Evolutionary conservation across 148 eudicot genomes (phyloP).

Genomic region (Amaranthus palmeri): DNA sequence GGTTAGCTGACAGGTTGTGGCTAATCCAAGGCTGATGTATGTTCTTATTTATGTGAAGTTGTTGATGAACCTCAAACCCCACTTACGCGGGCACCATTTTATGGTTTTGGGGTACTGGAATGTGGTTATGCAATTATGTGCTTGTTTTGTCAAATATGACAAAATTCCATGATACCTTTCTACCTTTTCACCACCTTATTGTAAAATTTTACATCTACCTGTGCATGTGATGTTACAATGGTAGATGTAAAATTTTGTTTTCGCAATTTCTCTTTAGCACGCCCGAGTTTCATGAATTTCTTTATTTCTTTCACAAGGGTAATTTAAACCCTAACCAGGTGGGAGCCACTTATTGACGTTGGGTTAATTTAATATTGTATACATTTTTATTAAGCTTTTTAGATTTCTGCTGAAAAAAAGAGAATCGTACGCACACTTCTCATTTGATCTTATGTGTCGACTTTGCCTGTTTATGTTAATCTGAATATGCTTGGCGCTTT

Average conservation of each 20-base stretch:
- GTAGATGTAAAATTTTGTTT: neutral
- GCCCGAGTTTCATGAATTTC: neutral
- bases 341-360: too few species aligned
- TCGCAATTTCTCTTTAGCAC: neutral
- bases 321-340: too few species aligned
- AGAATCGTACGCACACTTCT: too few species aligned
- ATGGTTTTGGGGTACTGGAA: too few species aligned
- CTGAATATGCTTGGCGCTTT: neutral
- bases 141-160: neutral
- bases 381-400: too few species aligned
- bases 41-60: neutral
- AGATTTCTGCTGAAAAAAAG: too few species aligned
- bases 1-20: conserved; percentile 51
- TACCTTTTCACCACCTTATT: neutral
- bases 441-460: too few species aligned
- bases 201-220: too few species aligned
- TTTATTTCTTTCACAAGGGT: too few species aligned
- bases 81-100: too few species aligned
- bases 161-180: neutral
- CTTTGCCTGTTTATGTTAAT: too few species aligned
- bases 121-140: neutral
- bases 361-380: too few species aligned
- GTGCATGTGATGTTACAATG: neutral
- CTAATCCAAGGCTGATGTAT: neutral
- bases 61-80: neutral